Base-by-base conservation (phyloP, 2,329 filamentous ascomycete genomes). In the Lachnellula arida region DNA sequence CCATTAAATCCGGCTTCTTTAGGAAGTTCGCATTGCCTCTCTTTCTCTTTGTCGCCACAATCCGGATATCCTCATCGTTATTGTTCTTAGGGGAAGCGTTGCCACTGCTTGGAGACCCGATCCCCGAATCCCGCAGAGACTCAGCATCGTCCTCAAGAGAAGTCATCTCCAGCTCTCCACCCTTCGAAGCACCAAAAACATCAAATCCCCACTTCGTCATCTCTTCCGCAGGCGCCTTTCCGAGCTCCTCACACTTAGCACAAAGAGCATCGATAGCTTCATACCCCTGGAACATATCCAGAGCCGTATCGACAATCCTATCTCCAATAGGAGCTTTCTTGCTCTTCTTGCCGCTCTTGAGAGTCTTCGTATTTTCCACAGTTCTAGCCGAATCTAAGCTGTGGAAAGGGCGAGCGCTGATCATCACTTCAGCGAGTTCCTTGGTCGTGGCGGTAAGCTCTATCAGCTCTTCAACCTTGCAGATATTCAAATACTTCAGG, bases 221-320 rank as follows among this genome's bases (percentile, higher is more conserved):
- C 51, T 83, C 81, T 12, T 78, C 74, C 2, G 80, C 77, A 54
- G 89, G 75, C 2, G 85, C 85, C 58, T 85, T 84, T 1, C 88
- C 89, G 42, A 93, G 78, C 2, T 75, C 73, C 67, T 93, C 87
- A 67, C 92, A 96, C 60, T 86, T 79, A 19, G 81, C 77, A 15
- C 96, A 90, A 8, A 97, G 81, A 44, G 86, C 80, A 71, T 96
- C 92, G 51, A 97, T 90, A 19, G 89, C 89, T 60, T 88, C 81
- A 63, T 94, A 92, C 0, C 89, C 89, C 17, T 80, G 80, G 73
- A 88, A 86, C 79, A 95, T 96, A 23, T 89, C 82, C 35, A 81
- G 68, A 49, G 84, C 85, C 50, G 82, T 81, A 49, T 89, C 83
- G 6, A 88, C 80, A 53, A 89, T 78, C 65, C 80, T 84, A 53